Evolutionary conservation across 2,329 filamentous ascomycete species (phyloP).

Genomic region (Scleromitrula shiraiana): DNA sequence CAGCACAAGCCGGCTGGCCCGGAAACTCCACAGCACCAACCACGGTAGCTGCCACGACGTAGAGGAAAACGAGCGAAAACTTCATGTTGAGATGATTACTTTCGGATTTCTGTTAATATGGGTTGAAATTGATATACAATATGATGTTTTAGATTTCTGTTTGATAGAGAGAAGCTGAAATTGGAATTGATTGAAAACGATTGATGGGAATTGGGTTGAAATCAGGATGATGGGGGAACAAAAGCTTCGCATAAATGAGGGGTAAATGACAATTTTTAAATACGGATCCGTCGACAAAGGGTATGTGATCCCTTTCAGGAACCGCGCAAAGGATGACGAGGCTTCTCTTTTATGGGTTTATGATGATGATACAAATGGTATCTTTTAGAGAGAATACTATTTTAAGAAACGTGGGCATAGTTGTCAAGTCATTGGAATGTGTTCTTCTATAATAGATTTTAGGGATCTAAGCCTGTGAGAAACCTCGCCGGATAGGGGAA

Average conservation of each 20-base stretch:
- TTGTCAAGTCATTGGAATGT: too few species aligned
- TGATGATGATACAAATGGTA: too few species aligned
- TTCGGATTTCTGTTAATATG: background rate
- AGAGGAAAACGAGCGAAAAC: slow-evolving; percentile 28
- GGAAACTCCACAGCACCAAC: slow-evolving; percentile 34
- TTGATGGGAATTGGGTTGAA: background rate
- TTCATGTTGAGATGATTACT: slow-evolving; percentile 34
- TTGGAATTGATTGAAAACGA: background rate
- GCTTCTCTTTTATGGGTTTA: too few species aligned
- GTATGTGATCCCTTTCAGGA: too few species aligned
- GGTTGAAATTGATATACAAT: background rate
- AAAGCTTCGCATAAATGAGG: background rate
- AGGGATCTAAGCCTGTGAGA: too few species aligned
- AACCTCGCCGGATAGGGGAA: too few species aligned
- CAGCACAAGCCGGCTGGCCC: slow-evolving; percentile 34
- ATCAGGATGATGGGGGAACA: background rate
- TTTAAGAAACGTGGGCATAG: too few species aligned
- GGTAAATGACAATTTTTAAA: background rate
- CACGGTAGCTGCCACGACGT: slow-evolving; percentile 31
- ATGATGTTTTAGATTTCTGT: background rate
- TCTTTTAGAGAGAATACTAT: too few species aligned
- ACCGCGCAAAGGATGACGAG: slow-evolving; percentile 19
- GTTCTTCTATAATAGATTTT: too few species aligned
- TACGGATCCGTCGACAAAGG: too few species aligned
- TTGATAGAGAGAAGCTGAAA: background rate